Percentiles rank a stretch among this genome's conserved stretches.
These are phyloP conservation scores for Pseudovirgaria hyperparasitica DNA, from an alignment of 2,329 filamentous ascomycete species.

Conservation along the genomic window DNA sequence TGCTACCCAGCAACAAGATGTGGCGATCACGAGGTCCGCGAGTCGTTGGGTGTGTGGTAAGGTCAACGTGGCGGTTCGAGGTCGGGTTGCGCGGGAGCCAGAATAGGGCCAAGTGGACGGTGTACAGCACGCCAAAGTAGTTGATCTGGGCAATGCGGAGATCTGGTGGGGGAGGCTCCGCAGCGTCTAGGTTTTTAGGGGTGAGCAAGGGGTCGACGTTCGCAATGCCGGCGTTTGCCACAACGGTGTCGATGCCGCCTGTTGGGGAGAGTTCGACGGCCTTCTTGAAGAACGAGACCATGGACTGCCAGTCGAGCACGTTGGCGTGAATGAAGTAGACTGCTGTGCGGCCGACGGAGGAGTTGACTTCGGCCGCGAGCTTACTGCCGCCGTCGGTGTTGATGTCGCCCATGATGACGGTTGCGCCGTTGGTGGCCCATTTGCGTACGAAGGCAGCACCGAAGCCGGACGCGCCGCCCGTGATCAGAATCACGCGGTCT, in stretches of 20 bases:
- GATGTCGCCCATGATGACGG: slow-evolving; percentile 52
- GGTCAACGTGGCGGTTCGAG: slow-evolving; percentile 22
- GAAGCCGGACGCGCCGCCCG: slow-evolving; percentile 26
- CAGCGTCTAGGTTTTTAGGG: slow-evolving; percentile 30
- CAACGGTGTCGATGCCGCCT: slow-evolving; percentile 47
- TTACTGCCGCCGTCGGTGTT: slow-evolving; percentile 40
- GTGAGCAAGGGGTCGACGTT: slow-evolving; percentile 33
- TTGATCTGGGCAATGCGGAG: slow-evolving; percentile 49
- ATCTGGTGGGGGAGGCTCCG: slow-evolving; percentile 36
- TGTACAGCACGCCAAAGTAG: slow-evolving; percentile 51
- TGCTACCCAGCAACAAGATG: slow-evolving; percentile 49
- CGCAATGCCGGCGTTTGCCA: slow-evolving; percentile 54
- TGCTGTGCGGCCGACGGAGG: slow-evolving; percentile 27
- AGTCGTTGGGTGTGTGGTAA: slow-evolving; percentile 17
- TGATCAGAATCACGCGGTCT: slow-evolving; percentile 24
- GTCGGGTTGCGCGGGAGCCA: slow-evolving; percentile 41
- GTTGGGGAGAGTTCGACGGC: slow-evolving; percentile 42
- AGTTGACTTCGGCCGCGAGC: slow-evolving; percentile 41
- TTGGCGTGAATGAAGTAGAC: slow-evolving; percentile 50
- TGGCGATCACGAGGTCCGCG: slow-evolving; percentile 38
- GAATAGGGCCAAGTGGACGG: slow-evolving; percentile 50
- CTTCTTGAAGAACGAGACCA: slow-evolving; percentile 49
- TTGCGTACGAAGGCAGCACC: slow-evolving; percentile 24
- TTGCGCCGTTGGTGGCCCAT: slow-evolving; percentile 33
- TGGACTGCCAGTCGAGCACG: slow-evolving; percentile 52